phyloP scores from a whole-genome alignment of 2,329 filamentous ascomycete genomes.

The Pezicula radicicola region DNA sequence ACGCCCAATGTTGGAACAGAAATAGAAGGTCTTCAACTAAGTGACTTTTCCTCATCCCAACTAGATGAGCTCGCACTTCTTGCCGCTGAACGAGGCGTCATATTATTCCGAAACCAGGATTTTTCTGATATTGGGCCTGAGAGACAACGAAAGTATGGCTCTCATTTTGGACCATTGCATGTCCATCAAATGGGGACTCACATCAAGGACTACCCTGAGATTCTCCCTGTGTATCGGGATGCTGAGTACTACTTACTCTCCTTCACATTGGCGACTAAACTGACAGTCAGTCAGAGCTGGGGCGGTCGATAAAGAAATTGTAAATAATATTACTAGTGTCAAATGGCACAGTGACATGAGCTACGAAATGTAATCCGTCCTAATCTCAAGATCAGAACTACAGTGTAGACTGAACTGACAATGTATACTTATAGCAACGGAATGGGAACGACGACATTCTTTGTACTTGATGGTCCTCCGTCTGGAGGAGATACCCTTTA shows the following conservation, averaged over 20 bases:
- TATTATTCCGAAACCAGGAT: no score
- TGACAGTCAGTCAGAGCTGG: neutral
- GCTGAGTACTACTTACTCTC: neutral
- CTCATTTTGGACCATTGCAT: no score
- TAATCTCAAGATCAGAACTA: no score
- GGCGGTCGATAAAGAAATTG: neutral
- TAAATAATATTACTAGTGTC: slow-evolving; percentile 44
- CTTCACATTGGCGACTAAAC: neutral
- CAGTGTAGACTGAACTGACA: neutral
- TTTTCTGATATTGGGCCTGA: no score
- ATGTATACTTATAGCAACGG: slow-evolving; percentile 45
- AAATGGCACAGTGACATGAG: slow-evolving; percentile 86
- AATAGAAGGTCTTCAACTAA: no score
- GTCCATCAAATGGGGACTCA: neutral
- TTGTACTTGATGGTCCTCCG: slow-evolving; percentile 74
- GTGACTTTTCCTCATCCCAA: no score
- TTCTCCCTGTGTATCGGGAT: neutral
- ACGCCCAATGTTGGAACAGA: no score
- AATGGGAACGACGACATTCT: slow-evolving; percentile 79
- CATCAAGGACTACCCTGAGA: neutral
- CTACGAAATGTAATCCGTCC: slow-evolving; percentile 64
- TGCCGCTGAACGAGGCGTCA: no score
- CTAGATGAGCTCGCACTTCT: no score
- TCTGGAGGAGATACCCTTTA: slow-evolving; percentile 87
- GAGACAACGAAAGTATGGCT: no score